Evolutionary conservation across 495 filamentous ascomycete species (phyloP).

Genomic region (Chlorociboria aeruginascens): DNA sequence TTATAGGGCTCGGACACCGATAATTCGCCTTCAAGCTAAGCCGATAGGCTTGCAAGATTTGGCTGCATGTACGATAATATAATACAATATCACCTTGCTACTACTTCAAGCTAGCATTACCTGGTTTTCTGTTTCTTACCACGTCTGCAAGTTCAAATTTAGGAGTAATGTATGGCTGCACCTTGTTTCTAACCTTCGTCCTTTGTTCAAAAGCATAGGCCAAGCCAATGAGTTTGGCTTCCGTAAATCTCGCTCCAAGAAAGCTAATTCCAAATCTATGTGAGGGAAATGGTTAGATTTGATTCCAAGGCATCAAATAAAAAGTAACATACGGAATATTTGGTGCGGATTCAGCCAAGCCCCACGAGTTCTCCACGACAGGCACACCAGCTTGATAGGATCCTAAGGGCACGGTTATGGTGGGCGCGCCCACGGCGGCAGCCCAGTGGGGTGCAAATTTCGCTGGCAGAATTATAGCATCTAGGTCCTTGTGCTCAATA

Average conservation of each 20-base stretch:
- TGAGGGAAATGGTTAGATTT: slow-evolving; percentile 10
- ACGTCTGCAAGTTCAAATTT: neutral
- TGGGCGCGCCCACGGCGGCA: slow-evolving; percentile 23
- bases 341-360: slow-evolving; percentile 8
- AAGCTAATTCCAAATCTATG: slow-evolving; percentile 38
- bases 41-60: no score
- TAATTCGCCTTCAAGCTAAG: no score
- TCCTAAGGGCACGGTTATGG: slow-evolving; percentile 29
- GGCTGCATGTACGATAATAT: no score
- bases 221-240: slow-evolving; percentile 41
- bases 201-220: slow-evolving; percentile 60
- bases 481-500: slow-evolving; percentile 24
- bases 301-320: neutral
- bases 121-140: neutral
- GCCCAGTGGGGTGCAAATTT: slow-evolving; percentile 12
- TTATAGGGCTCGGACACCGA: no score
- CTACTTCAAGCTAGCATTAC: neutral
- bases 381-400: slow-evolving; percentile 17
- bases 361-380: neutral
- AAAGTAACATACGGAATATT: slow-evolving; percentile 5
- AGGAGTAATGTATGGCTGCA: neutral
- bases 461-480: slow-evolving; percentile 29
- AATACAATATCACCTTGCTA: neutral
- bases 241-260: slow-evolving; percentile 39
- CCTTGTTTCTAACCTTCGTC: slow-evolving; percentile 19